Conservation (phyloP, 2,329 filamentous ascomycete species). For the Scedosporium dehoogii region DNA sequence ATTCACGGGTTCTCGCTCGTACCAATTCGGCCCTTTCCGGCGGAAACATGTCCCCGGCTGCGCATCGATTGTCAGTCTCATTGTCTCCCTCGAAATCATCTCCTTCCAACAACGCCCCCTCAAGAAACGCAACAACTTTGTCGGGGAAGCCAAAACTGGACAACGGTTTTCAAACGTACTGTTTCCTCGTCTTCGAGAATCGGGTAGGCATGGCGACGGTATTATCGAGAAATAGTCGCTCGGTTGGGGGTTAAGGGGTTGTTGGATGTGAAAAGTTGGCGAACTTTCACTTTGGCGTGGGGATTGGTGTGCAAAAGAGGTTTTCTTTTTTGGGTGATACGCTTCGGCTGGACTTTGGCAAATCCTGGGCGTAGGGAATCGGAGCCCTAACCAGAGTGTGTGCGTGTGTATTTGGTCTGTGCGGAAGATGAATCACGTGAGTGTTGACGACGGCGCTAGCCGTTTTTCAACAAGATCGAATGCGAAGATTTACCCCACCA, state of each 20-base stretch:
- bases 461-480: too few relatives aligned
- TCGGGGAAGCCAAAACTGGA: neutral
- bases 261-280: slow-evolving; percentile 3
- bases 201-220: slow-evolving; percentile 59
- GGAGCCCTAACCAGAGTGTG: slow-evolving; percentile 5
- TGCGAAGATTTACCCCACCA: neutral
- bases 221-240: slow-evolving; percentile 3
- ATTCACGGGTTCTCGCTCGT: neutral
- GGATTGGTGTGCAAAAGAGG: slow-evolving; percentile 1
- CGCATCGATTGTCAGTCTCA: slow-evolving; percentile 4
- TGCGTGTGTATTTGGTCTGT: neutral
- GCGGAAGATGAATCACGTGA: neutral
- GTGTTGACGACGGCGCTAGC: neutral
- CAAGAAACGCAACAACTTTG: neutral
- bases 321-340: slow-evolving; percentile 6
- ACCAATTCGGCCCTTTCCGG: slow-evolving; percentile 74
- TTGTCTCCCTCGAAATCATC: neutral
- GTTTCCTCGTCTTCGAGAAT: slow-evolving; percentile 68
- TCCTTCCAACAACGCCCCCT: neutral
- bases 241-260: neutral
- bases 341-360: slow-evolving; percentile 5
- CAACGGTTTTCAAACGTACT: slow-evolving; percentile 40
- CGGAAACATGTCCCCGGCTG: slow-evolving; percentile 94
- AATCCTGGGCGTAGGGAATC: slow-evolving; percentile 1
- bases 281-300: slow-evolving; percentile 2